Evolutionary conservation across 2,329 filamentous ascomycete genomes (phyloP).

Genomic region (Trichoderma afroharzianum): DNA sequence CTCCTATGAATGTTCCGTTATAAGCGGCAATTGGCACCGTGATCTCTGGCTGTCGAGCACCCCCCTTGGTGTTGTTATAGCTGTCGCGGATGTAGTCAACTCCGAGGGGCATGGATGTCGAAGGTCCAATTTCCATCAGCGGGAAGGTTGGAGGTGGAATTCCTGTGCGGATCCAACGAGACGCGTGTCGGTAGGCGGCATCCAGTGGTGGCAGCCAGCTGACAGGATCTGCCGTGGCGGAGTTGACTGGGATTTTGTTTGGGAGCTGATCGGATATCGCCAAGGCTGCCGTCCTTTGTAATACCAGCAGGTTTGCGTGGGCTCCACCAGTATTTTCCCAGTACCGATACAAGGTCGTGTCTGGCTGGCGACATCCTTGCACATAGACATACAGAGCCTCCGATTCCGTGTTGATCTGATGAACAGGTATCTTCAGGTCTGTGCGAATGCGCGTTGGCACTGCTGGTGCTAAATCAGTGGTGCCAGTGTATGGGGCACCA

Average conservation of each 20-base stretch:
- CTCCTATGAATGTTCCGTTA: neutral
- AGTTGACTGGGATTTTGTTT: neutral
- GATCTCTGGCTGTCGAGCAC: neutral
- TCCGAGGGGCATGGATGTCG: neutral
- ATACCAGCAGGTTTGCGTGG: neutral
- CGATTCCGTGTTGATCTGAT: neutral
- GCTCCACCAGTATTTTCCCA: neutral
- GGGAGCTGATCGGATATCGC: neutral
- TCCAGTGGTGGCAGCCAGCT: neutral
- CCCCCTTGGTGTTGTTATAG: neutral
- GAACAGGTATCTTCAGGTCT: neutral
- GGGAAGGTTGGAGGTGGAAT: neutral
- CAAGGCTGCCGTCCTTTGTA: neutral
- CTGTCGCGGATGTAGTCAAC: neutral
- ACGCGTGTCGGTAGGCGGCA: neutral
- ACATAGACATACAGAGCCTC: neutral
- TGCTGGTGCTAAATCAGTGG: neutral
- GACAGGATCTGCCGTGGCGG: neutral
- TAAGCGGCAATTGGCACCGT: neutral
- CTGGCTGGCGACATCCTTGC: neutral
- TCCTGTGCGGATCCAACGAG: neutral
- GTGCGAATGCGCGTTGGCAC: neutral
- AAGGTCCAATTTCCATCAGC: neutral
- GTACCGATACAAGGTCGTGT: neutral
- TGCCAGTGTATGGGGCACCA: neutral